Evolutionary conservation across 768 basidiomycete genomes (phyloP), one percentile per base, ranked within the genome.

Genomic region (Hygrocybe punicea): DNA sequence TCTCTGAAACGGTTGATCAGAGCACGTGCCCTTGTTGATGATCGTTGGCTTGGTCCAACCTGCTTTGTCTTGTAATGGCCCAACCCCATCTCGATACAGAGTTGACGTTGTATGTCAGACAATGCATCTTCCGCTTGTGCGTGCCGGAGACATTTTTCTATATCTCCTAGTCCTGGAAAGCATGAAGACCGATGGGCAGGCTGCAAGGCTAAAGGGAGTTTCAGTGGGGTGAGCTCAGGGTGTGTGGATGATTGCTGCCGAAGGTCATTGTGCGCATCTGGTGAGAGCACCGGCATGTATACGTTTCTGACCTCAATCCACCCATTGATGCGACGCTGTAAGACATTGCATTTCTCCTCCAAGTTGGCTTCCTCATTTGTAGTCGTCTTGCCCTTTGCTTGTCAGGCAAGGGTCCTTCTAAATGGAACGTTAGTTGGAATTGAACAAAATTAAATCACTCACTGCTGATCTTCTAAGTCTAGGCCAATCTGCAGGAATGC

Each of bases 51-150:
- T n/a, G 46, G 21, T 0, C 46, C 58, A 7, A 59, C 25, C 13
- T 59, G 44, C 5, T 19, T 55, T n/a, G 13, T 23, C 24, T 55
- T 55, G 46, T 48, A 59, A 24, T 55, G 33, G 2, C 17, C 3
- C 19, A 59, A 29, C 2, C 58, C 54, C 21, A 51, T 54, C 9
- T 55, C 49, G 47, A 59, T 55, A 10, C 58, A 44, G 4, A 59
- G 46, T 14, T 48, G 58, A 4, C 54, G 45, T 21, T 44, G 44
- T 9, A 59, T 36, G 21, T 49, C 58, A 1, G 10, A 5, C 16
- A 59, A 19, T 5, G 53, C 11, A 51, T 59, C 55, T 16, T 59
- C 46, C 1, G 53, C 53, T 34, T 59, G 53, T 16, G 58, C 58
- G 1, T 49, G 0, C 2, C 58, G 53, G 3, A 59, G 23, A 21